Percentiles rank a stretch among this genome's conserved stretches.
Evolutionary conservation across 768 basidiomycete genomes (phyloP).

Genomic region (Mrakia frigida): DNA sequence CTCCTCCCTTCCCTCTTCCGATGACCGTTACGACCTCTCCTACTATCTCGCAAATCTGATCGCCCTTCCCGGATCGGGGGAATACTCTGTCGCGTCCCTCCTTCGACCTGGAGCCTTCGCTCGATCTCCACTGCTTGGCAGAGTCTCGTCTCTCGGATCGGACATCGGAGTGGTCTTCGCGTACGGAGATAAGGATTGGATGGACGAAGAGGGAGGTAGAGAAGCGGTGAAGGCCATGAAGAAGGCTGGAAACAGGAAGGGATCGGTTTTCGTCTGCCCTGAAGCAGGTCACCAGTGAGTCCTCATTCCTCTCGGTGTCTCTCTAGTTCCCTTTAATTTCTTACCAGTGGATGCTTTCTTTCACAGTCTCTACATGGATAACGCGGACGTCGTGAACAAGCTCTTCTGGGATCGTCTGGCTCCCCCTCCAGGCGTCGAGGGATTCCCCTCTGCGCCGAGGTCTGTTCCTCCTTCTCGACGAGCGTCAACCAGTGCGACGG

Average conservation of each 20-base stretch:
- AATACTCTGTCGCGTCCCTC: conserved; percentile 18
- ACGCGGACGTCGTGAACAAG: background rate
- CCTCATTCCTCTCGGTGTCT: background rate
- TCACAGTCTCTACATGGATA: conserved; percentile 26
- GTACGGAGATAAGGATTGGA: conserved; percentile 26
- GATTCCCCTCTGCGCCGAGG: background rate
- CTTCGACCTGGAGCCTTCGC: conserved; percentile 29
- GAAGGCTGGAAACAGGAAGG: conserved; percentile 6
- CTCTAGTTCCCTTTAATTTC: background rate
- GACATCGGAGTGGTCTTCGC: conserved; percentile 2
- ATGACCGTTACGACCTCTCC: background rate
- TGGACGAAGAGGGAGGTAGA: conserved; percentile 24
- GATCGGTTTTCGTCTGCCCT: conserved; percentile 15
- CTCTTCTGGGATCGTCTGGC: conserved; percentile 7
- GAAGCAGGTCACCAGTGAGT: conserved; percentile 30
- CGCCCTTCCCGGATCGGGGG: conserved; percentile 23
- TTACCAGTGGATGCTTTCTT: background rate
- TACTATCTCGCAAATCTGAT: conserved; percentile 24
- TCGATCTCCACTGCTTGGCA: conserved; percentile 1
- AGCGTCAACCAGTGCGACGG: too few species aligned
- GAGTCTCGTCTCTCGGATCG: background rate
- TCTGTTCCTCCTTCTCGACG: background rate
- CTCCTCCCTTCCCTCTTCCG: background rate
- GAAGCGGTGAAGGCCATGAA: conserved; percentile 22
- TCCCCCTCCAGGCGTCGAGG: background rate